Evolutionary conservation across 805 yeast species (phyloP).

Genomic region (Candida michaelii): DNA sequence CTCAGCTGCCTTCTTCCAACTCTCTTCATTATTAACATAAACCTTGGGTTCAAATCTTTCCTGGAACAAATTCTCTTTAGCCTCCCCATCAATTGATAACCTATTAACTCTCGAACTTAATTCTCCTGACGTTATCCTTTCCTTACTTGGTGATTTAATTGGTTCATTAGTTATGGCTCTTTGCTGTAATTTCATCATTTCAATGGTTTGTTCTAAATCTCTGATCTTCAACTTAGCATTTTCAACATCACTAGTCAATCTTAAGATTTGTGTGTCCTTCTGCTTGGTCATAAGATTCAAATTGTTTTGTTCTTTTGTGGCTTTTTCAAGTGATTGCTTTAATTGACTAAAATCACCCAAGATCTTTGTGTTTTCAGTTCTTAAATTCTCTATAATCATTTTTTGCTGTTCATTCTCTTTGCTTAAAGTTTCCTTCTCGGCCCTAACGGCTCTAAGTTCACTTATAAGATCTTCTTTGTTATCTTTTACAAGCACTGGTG

Average conservation of each 20-base stretch:
- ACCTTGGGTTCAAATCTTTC: background rate
- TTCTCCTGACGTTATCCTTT: constrained; percentile 32
- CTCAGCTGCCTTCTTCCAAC: constrained; percentile 89
- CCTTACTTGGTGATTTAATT: background rate
- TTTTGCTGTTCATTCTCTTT: constrained; percentile 15
- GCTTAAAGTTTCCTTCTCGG: constrained; percentile 52
- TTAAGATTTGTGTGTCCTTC: constrained; percentile 64
- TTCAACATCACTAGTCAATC: constrained; percentile 64
- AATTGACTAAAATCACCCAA: constrained; percentile 25
- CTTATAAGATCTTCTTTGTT: constrained; percentile 30
- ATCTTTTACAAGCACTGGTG: constrained; percentile 11
- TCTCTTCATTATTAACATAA: constrained; percentile 50
- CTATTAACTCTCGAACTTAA: constrained; percentile 43
- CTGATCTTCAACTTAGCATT: constrained; percentile 50
- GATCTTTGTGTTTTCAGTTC: constrained; percentile 23
- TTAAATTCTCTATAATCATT: constrained; percentile 24
- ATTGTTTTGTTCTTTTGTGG: constrained; percentile 52
- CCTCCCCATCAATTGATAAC: constrained; percentile 31
- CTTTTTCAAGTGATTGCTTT: constrained; percentile 35
- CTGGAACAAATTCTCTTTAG: constrained; percentile 2
- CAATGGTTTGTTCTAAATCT: constrained; percentile 51
- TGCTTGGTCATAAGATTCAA: constrained; percentile 56
- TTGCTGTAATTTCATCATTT: constrained; percentile 28
- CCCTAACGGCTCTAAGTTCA: constrained; percentile 51
- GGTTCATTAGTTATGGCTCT: constrained; percentile 8